phyloP scores from a whole-genome alignment of 129 eudicot genomes.

The Heracleum sosnowskyi region DNA sequence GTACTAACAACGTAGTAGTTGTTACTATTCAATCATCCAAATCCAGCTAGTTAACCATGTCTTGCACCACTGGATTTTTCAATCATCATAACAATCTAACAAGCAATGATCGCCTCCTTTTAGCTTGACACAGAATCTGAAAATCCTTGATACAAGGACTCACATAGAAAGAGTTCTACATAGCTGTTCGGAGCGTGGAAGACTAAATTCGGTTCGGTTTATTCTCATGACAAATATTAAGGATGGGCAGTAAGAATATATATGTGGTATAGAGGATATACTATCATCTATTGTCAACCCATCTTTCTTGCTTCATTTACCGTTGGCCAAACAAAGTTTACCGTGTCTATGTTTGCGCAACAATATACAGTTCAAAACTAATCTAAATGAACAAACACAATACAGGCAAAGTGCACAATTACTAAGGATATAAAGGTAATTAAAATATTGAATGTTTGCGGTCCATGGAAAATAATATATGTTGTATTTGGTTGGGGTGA shows the following conservation, averaged over 20 bases:
- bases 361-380: too few relatives aligned
- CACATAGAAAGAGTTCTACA: background rate
- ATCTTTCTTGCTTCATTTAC: background rate
- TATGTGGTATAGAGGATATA: too few relatives aligned
- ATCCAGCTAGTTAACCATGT: slow-evolving; percentile 1
- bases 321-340: too few relatives aligned
- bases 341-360: background rate
- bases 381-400: too few relatives aligned
- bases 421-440: too few relatives aligned
- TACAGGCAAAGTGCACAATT: too few relatives aligned
- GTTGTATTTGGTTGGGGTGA: too few relatives aligned
- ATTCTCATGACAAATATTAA: background rate
- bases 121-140: background rate
- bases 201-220: background rate
- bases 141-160: background rate
- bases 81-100: background rate
- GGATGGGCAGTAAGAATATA: background rate
- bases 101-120: background rate
- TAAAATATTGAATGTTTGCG: too few relatives aligned
- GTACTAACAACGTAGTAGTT: background rate
- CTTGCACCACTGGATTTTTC: background rate
- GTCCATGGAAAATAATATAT: too few relatives aligned
- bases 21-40: background rate
- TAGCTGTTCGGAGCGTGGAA: background rate
- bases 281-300: too few relatives aligned